Conservation (phyloP, 2,329 filamentous ascomycete genomes). For the Mycosphaerella arachidis region DNA sequence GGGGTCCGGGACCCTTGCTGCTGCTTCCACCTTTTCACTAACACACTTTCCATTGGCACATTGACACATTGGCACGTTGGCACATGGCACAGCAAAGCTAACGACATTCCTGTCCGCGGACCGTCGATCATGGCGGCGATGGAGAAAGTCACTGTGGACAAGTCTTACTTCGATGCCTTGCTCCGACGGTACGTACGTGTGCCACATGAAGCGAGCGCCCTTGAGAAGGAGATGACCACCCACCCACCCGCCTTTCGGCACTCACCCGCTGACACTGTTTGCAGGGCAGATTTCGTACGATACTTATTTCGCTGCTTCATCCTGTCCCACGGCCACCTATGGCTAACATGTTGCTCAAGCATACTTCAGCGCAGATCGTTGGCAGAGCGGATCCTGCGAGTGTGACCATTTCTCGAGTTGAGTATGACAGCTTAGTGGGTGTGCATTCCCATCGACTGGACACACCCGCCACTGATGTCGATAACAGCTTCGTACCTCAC, state of each 20-base stretch:
- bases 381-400: constrained; percentile 20
- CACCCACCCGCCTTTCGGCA: constrained; percentile 7
- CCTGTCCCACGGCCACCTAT: not conserved
- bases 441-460: not conserved
- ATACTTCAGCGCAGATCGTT: constrained; percentile 22
- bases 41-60: not conserved
- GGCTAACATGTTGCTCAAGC: constrained; percentile 22
- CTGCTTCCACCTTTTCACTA: not conserved
- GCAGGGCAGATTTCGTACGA: constrained; percentile 31
- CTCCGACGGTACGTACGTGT: constrained; percentile 57
- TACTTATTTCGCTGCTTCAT: not conserved
- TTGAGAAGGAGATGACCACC: not conserved
- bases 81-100: not conserved
- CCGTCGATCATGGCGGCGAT: constrained; percentile 6
- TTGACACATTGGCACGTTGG: too few species aligned
- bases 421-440: constrained; percentile 58
- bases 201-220: constrained; percentile 14
- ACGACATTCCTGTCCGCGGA: not conserved
- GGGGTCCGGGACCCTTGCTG: not conserved
- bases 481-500: constrained; percentile 37
- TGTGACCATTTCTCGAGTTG: constrained; percentile 55
- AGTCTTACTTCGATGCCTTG: constrained; percentile 58
- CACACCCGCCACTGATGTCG: not conserved
- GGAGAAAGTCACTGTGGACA: constrained; percentile 54
- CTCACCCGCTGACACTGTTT: constrained; percentile 16